Evolutionary conservation across 768 basidiomycete genomes (phyloP).

Genomic region (Lyophyllum atratum): DNA sequence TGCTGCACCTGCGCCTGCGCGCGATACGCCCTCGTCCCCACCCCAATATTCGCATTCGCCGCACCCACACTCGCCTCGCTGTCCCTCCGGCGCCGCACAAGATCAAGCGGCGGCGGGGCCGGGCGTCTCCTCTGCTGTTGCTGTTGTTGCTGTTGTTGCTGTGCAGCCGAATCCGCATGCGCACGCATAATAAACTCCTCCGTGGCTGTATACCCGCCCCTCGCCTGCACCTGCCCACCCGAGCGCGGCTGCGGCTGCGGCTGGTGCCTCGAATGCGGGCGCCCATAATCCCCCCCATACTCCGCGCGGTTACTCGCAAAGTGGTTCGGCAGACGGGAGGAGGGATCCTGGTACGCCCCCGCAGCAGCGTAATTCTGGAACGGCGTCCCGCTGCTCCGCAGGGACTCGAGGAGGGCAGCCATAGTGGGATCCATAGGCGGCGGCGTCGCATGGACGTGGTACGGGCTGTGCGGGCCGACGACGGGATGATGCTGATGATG

Average conservation of each 20-base stretch:
- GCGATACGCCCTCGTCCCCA: conserved; percentile 45
- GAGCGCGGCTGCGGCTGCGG: not conserved
- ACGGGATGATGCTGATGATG: conserved; percentile 16
- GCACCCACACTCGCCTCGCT: conserved; percentile 11
- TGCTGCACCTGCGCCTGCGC: conserved; percentile 33
- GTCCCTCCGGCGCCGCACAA: conserved; percentile 23
- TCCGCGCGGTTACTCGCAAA: not conserved
- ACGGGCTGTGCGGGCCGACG: not conserved
- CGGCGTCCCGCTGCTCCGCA: conserved; percentile 17
- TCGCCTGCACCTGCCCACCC: conserved; percentile 27
- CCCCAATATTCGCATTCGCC: conserved; percentile 24
- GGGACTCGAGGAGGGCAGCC: conserved; percentile 36
- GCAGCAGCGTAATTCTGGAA: not conserved
- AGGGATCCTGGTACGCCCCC: conserved; percentile 2
- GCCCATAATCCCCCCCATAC: not conserved
- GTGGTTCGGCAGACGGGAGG: not conserved
- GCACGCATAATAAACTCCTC: conserved; percentile 71
- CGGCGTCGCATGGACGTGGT: conserved; percentile 1
- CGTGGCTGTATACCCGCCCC: conserved; percentile 64
- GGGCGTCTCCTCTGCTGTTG: conserved; percentile 20
- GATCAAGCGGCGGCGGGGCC: conserved; percentile 35
- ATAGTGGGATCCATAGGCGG: conserved; percentile 37
- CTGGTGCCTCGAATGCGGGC: not conserved
- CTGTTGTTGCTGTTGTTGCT: conserved; percentile 9
- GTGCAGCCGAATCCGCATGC: conserved; percentile 28